Conservation (phyloP, 441 rosid genomes). For the Omphalea diandra region DNA sequence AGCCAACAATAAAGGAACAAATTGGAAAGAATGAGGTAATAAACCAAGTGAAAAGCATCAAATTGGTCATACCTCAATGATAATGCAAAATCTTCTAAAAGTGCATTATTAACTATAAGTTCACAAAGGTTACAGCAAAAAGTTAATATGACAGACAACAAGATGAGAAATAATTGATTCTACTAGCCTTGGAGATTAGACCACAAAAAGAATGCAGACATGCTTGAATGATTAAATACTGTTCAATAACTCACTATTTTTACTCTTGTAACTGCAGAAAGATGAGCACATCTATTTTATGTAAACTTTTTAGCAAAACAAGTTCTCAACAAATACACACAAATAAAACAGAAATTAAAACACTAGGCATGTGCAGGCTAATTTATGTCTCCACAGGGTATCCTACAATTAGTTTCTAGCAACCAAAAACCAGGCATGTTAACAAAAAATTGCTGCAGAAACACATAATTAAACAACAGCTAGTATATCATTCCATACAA, state of each 20-base stretch:
- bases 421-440: not conserved
- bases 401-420: not conserved
- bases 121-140: not conserved
- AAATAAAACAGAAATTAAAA: not conserved
- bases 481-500: not conserved
- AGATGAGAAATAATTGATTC: not conserved
- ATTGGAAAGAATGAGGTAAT: not conserved
- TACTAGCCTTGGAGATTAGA: not conserved
- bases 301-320: not conserved
- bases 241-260: not conserved
- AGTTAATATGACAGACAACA: not conserved
- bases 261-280: not conserved
- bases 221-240: not conserved
- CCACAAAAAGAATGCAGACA: not conserved
- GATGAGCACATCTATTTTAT: not conserved
- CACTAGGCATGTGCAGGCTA: not conserved
- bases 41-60: not conserved
- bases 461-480: not conserved
- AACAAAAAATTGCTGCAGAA: not conserved
- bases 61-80: not conserved
- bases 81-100: not conserved
- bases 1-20: constrained; percentile 2
- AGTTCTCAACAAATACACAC: not conserved
- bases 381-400: not conserved
- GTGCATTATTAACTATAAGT: not conserved